Percentiles rank a stretch among this genome's conserved stretches.
phyloP scores from a whole-genome alignment of 176 grass and related monocot species.

The Stipa capillata region DNA sequence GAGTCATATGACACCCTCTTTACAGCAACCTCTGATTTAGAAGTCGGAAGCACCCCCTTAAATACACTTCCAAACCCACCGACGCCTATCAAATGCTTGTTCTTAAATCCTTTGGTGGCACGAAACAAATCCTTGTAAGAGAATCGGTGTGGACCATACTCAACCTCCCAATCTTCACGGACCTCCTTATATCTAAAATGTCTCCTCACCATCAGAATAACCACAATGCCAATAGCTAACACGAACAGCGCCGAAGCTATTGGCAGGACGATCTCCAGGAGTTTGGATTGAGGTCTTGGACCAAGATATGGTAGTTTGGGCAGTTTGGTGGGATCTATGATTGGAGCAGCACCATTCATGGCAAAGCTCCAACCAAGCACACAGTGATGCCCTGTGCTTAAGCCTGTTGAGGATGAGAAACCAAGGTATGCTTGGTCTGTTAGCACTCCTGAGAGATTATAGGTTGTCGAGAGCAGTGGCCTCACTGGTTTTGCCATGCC shows the following conservation, averaged over 20 bases:
- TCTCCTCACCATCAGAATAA: not conserved
- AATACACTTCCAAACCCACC: conserved; percentile 25
- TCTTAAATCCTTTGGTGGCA: conserved; percentile 4
- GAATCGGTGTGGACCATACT: conserved; percentile 25
- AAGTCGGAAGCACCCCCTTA: not conserved
- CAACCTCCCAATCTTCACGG: conserved; percentile 38
- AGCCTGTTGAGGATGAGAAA: conserved; percentile 29
- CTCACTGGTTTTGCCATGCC: not conserved
- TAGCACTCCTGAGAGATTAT: not conserved
- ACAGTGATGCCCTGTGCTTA: conserved; percentile 5
- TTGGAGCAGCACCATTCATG: not conserved
- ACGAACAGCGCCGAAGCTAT: not conserved
- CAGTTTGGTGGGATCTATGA: not conserved
- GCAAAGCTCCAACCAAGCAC: conserved; percentile 27
- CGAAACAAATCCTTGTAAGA: conserved; percentile 6
- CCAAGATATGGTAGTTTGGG: conserved; percentile 9
- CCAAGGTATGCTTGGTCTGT: conserved; percentile 17
- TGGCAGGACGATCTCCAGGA: conserved; percentile 5
- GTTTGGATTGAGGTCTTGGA: not conserved
- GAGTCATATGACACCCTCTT: conserved; percentile 5
- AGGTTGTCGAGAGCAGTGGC: not conserved
- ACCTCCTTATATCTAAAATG: conserved; percentile 1
- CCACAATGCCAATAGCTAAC: not conserved
- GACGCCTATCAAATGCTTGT: not conserved
- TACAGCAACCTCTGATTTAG: conserved; percentile 1